Evolutionary conservation across 345 rosid genomes (phyloP), one percentile per base, ranked within the genome.

Genomic region (Zanthoxylum bungeanum): DNA sequence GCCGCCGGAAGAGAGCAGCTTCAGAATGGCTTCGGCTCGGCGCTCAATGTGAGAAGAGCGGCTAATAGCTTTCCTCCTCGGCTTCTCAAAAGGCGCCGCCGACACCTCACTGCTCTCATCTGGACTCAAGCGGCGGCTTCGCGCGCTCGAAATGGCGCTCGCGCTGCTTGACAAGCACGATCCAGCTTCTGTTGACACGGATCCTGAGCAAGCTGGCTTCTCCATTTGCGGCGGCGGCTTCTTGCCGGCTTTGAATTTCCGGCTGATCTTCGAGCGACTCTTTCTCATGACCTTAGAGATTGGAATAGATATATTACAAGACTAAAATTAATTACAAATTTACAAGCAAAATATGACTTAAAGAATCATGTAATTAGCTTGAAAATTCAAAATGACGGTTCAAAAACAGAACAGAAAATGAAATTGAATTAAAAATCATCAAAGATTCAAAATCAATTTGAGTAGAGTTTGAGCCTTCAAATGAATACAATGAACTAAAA

Each of bases 11-110:
- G 97, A 86, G 60, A 95, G 96, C 75, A 88, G 67, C 77, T 80
- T 83, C 88, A 91, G 74, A 69, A 92, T 95, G 27, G 86, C 91
- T 61, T 89, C 89, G 33, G 98, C 93, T 80, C 79, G 85, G 73
- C 84, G 80, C 67, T 81, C 82, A 70, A 92, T 79, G 71, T 79
- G 84, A 69, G 70, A 46, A 1, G 90, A 84, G 66, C 78, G 71
- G 36, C 53, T 52, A 22, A 63, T 16, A 10, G 34, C 22, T 62
- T 82, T 78, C 79, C 46, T 75, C 79, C 71, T 78, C 42, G 52
- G 34, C 52, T 79, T 70, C 17, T 53, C 64, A 14, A 19, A 22
- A 46, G 36, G 51, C 60, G 12, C 58, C 58, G 14, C 31, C 57
- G 71, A n/a, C n/a, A n/a, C 12, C 52, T 44, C 58, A 71, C 71